Evolutionary conservation across 768 basidiomycete genomes (phyloP).

Genomic region (Punctularia strigosozonata): DNA sequence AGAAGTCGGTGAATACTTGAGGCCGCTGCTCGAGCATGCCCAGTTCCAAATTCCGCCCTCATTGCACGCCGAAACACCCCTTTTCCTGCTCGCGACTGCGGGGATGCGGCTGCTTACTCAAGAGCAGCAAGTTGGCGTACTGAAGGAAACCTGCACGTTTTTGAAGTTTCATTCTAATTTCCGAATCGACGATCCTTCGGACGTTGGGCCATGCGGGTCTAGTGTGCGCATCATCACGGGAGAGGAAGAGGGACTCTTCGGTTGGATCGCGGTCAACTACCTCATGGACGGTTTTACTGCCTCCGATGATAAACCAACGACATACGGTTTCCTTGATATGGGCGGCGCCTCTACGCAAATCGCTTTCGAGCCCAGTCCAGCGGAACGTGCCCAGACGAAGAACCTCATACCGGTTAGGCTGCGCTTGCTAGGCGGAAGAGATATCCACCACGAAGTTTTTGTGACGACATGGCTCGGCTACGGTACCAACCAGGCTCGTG

Average conservation of each 20-base stretch:
- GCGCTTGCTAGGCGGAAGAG: slow-evolving; percentile 71
- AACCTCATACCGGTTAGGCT: slow-evolving; percentile 73
- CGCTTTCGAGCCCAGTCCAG: slow-evolving; percentile 77
- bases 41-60: slow-evolving; percentile 77
- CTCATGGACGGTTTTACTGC: slow-evolving; percentile 90
- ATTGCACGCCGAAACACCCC: slow-evolving; percentile 70
- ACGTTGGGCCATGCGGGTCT: slow-evolving; percentile 77
- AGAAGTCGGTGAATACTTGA: slow-evolving; percentile 62
- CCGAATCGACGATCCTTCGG: slow-evolving; percentile 53
- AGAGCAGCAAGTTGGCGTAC: slow-evolving; percentile 55
- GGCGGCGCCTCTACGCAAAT: slow-evolving; percentile 98
- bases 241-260: slow-evolving; percentile 96
- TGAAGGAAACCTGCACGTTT: slow-evolving; percentile 69
- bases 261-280: slow-evolving; percentile 99
- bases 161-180: slow-evolving; percentile 69
- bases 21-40: slow-evolving; percentile 78
- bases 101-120: slow-evolving; percentile 86
- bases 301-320: slow-evolving; percentile 48
- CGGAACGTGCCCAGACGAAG: slow-evolving; percentile 41
- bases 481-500: slow-evolving; percentile 94
- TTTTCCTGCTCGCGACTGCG: slow-evolving; percentile 93
- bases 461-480: slow-evolving; percentile 99
- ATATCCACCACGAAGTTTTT: slow-evolving; percentile 86
- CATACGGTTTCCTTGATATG: slow-evolving; percentile 98
- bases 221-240: slow-evolving; percentile 92